Base-by-base conservation (phyloP, 2,329 filamentous ascomycete genomes). In the Teratosphaeria pseudoeucalypti region DNA sequence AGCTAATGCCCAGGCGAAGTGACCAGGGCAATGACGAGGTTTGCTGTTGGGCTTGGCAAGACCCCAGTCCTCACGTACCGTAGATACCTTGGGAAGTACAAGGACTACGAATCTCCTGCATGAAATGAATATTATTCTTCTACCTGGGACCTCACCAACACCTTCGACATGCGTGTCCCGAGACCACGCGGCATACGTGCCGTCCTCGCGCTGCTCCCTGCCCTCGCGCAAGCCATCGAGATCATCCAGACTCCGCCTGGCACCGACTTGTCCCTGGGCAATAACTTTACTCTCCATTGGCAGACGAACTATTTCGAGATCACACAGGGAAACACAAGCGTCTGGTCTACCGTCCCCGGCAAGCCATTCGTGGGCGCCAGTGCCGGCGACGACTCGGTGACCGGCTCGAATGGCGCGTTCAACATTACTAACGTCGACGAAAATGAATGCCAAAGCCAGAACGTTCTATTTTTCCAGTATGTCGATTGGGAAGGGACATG, bases 291-390 rank as follows among this genome's bases (percentile, higher is more conserved):
- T 29, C 27, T 58, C 14, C 16, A 11, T 16, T 37, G 52, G 49
- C 34, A 26, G 16, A 34, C 12, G 11, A 47, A 57, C 43, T 49
- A 58, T 19, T 59, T 68, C 19, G 60, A 61, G 52, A 64, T 68
- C 52, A 57, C 43, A 19, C 57, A 61, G 12, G 62, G 53, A 23
- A 57, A 62, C n/a, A 23, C 56, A 11, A 63, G 43, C 52, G 58
- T 68, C 49, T 68, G 65, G 67, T 64, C 55, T 29, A 63, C 67
- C 2, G 58, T 58, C 3, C 52, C 63, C 3, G 57, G 56, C 10
- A 55, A 60, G 56, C 66, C 66, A 16, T 68, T 69, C 55, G 63
- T 69, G 49, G 65, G 64, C 55, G 67, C 67, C 2, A 68, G 66
- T 52, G 65, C 62, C 47, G 66, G 66, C 4, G 62, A 66, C 27